Conservation (phyloP, 345 rosid species). For the Syzygium grande region DNA sequence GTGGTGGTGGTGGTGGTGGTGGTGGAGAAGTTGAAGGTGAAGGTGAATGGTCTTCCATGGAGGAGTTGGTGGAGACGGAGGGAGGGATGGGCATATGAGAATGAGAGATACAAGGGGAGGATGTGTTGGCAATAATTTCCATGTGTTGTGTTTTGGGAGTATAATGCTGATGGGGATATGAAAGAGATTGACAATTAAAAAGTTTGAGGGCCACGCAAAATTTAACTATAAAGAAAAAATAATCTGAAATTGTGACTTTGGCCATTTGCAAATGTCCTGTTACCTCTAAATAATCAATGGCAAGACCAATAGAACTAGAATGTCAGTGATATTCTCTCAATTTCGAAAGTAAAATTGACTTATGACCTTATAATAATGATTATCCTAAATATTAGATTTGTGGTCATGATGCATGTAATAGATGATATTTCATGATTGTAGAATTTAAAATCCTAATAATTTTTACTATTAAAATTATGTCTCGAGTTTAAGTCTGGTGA, state of each 20-base stretch:
- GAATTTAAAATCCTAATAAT: not conserved
- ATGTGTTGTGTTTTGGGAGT: not conserved
- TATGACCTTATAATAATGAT: not conserved
- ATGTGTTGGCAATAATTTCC: not conserved
- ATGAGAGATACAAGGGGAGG: slow-evolving; percentile 4
- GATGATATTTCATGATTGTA: not conserved
- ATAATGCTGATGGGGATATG: not conserved
- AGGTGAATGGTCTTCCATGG: slow-evolving; percentile 32
- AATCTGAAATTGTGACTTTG: not conserved
- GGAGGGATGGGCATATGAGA: not conserved
- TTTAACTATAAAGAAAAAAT: not conserved
- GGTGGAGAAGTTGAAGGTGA: slow-evolving; percentile 3
- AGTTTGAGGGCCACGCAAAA: not conserved
- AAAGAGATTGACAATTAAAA: not conserved
- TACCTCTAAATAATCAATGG: not conserved
- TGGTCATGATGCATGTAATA: not conserved
- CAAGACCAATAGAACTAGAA: not conserved
- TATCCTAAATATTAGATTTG: not conserved
- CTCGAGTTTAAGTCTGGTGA: not conserved
- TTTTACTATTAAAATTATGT: not conserved
- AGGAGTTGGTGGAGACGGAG: slow-evolving; percentile 3
- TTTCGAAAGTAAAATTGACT: not conserved
- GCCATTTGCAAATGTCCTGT: not conserved
- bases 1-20: slow-evolving; percentile 13
- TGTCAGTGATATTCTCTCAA: not conserved